Conservation (phyloP, 2,329 filamentous ascomycete species). For the Lachnellula arida region DNA sequence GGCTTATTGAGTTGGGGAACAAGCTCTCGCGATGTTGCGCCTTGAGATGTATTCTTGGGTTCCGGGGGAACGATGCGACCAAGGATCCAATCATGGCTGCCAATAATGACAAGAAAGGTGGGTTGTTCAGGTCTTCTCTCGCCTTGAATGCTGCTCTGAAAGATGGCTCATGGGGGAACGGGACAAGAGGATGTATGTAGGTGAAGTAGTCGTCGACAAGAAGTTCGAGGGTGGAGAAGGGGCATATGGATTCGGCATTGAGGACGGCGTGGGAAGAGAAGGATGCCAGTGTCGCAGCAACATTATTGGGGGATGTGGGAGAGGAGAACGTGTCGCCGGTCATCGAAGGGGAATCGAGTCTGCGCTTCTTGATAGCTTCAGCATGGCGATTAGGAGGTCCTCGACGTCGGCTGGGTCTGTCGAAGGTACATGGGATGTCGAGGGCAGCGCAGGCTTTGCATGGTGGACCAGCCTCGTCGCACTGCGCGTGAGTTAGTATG, state of each 20-base stretch:
- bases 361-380: slow-evolving; percentile 60
- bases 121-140: slow-evolving; percentile 61
- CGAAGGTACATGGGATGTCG: slow-evolving; percentile 64
- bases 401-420: slow-evolving; percentile 57
- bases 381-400: slow-evolving; percentile 64
- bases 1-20: slow-evolving; percentile 63
- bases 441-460: slow-evolving; percentile 60
- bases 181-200: slow-evolving; percentile 71
- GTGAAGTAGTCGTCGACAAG: slow-evolving; percentile 80
- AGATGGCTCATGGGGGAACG: slow-evolving; percentile 74
- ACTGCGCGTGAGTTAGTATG: slow-evolving; percentile 37
- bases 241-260: slow-evolving; percentile 66
- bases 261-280: slow-evolving; percentile 36
- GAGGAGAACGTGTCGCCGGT: slow-evolving; percentile 19
- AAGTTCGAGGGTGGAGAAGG: slow-evolving; percentile 61
- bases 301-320: slow-evolving; percentile 30
- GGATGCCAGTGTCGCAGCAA: slow-evolving; percentile 29
- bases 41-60: slow-evolving; percentile 65
- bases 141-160: slow-evolving; percentile 65
- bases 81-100: slow-evolving; percentile 70
- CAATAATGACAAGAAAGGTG: slow-evolving; percentile 64
- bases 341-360: slow-evolving; percentile 33
- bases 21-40: slow-evolving; percentile 57
- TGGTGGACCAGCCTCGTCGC: slow-evolving; percentile 61
- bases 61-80: slow-evolving; percentile 73